Evolutionary conservation across 495 filamentous ascomycete species (phyloP), one percentile per base, ranked within the genome.

Genomic region (Endocarpon pusillum): DNA sequence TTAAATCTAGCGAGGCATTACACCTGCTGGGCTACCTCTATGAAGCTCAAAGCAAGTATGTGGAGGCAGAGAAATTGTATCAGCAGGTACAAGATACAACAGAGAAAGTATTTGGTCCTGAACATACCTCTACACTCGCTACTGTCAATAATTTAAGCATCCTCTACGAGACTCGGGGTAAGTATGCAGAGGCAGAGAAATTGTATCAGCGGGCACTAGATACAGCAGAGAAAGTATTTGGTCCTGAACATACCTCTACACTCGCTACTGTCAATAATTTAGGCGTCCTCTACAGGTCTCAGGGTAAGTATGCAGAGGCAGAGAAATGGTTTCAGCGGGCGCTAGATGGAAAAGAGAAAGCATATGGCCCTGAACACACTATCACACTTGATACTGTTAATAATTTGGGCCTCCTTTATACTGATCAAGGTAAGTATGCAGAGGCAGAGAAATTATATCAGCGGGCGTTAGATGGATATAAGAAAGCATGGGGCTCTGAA

Each of bases 311-410:
- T 3, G 27, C 12, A 18, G 43, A 49, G 39, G 48, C 51, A 21
- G 42, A 49, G 44, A 11, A 41, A 26, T 45, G 51, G 42, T 53
- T 45, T 34, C 27, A 48, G 41, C 47, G 42, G 38, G 52, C 49
- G 18, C 47, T 57, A 23, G 12, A 49, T 36, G 52, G 48, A 35
- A 37, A 36, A 5, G 56, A 61, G 42, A 48, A 51, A 38, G 41
- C 37, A 12, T 32, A 52, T 6, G 53, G 55, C 19, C 36, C 33
- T 33, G 43, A 61, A 35, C 53, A 63, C 42, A 36, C 37, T 24
- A 51, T 61, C 16, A 23, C 33, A n/a, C 33, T 35, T 35, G n/a
- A 35, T n/a, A 22, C 19, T 9, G 4, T 24, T 25, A 51, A 49
- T 34, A 46, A 56, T 40, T 40, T 61, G 17, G 40, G 29, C 9